phyloP scores from a whole-genome alignment of 345 rosid genomes.

The Dovyalis caffra region DNA sequence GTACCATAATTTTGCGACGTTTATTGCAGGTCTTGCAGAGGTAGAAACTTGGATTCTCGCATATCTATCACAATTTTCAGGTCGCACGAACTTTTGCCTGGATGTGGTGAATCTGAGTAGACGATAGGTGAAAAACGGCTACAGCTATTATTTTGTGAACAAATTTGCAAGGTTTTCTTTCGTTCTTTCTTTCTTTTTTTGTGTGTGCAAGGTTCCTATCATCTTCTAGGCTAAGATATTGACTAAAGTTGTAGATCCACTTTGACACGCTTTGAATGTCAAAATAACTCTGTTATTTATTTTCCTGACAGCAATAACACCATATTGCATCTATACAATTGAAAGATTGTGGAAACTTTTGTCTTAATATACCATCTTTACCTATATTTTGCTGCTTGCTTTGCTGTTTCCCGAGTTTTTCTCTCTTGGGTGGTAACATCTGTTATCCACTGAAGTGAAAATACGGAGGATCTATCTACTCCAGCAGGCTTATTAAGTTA shows the following conservation, averaged over 20 bases:
- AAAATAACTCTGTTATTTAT: not conserved
- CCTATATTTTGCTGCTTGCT: not conserved
- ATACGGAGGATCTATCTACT: not conserved
- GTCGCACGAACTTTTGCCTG: not conserved
- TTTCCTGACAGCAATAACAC: not conserved
- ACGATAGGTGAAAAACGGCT: not conserved
- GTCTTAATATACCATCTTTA: not conserved
- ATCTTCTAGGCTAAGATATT: not conserved
- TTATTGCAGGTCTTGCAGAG: not conserved
- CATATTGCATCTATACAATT: not conserved
- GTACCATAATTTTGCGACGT: not conserved
- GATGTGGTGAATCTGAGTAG: not conserved
- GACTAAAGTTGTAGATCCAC: not conserved
- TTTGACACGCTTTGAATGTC: not conserved
- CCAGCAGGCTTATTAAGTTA: not conserved
- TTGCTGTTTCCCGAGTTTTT: not conserved
- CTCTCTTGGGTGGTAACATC: not conserved
- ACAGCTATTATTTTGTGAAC: not conserved
- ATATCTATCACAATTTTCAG: not conserved
- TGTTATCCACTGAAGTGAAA: not conserved
- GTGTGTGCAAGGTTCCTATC: too few species aligned
- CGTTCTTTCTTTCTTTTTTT: too few species aligned
- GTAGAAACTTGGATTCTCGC: not conserved
- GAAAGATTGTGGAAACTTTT: not conserved
- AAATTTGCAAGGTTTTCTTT: not conserved